A percentile compares a stretch with the other conserved stretches of the same genome.
Evolutionary conservation across 1,284 basidiomycete species (phyloP).

Genomic region (Vanrija sp.): DNA sequence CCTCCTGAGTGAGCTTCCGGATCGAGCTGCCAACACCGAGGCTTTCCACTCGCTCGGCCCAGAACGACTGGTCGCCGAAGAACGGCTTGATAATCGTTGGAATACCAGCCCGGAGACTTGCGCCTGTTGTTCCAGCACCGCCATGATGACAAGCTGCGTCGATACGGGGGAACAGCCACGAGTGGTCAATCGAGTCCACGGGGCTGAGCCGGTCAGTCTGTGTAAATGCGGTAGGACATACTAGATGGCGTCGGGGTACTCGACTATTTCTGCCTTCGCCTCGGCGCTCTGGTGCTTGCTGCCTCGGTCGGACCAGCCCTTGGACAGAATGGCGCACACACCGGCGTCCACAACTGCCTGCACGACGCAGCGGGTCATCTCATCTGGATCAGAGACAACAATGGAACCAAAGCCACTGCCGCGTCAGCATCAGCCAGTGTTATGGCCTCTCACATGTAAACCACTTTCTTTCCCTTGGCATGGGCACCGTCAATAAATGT

Average conservation of each 20-base stretch:
- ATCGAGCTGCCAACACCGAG: constrained; percentile 83
- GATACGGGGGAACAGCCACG: constrained; percentile 91
- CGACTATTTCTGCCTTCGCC: constrained; percentile 40
- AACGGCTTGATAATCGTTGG: constrained; percentile 96
- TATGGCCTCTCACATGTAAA: constrained; percentile 64
- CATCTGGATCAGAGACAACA: constrained; percentile 88
- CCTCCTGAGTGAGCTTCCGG: constrained; percentile 74
- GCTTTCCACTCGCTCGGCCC: constrained; percentile 90
- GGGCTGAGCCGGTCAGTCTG: constrained; percentile 36
- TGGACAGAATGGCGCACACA: constrained; percentile 86
- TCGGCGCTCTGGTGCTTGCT: constrained; percentile 53
- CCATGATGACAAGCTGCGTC: constrained; percentile 97
- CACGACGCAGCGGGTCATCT: constrained; percentile 84
- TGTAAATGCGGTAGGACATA: constrained; percentile 11
- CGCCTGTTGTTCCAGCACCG: constrained; percentile 92
- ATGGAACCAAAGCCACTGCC: constrained; percentile 87
- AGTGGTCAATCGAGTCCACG: constrained; percentile 86
- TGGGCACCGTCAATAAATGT: constrained; percentile 77
- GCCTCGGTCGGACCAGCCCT: constrained; percentile 95
- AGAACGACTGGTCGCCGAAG: constrained; percentile 97
- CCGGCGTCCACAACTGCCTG: constrained; percentile 80
- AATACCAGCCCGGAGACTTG: constrained; percentile 64
- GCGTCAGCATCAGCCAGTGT: neutral
- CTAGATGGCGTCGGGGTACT: constrained; percentile 70
- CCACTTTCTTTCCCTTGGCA: constrained; percentile 73